phyloP scores from a whole-genome alignment of 2,329 filamentous ascomycete genomes.

The Epichloe sylvatica region DNA sequence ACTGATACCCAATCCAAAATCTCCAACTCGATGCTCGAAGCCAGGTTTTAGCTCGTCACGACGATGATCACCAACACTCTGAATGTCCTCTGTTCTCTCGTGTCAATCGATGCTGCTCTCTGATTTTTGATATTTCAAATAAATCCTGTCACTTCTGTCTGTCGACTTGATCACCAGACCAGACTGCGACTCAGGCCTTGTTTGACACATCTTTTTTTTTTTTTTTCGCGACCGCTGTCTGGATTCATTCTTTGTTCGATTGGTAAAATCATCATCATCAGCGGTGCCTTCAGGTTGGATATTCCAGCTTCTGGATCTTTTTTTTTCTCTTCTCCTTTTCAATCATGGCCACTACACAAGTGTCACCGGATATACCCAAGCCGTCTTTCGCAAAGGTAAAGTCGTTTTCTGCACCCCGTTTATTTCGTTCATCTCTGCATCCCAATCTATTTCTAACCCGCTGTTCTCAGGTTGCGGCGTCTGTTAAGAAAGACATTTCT shows the following conservation, averaged over 20 bases:
- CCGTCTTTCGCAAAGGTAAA: constrained; percentile 67
- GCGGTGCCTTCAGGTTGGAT: constrained; percentile 12
- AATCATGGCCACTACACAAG: constrained; percentile 34
- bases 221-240: constrained; percentile 2
- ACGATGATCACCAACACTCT: constrained; percentile 43
- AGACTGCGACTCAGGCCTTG: constrained; percentile 1
- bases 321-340: constrained; percentile 1
- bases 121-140: constrained; percentile 28
- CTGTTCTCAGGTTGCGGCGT: constrained; percentile 33
- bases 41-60: constrained; percentile 26
- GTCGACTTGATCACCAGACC: constrained; percentile 7
- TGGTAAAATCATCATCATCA: not conserved
- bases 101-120: constrained; percentile 40
- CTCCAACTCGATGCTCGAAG: constrained; percentile 1
- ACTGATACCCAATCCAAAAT: constrained; percentile 1
- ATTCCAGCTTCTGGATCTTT: constrained; percentile 8
- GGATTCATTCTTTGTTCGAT: constrained; percentile 5
- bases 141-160: constrained; percentile 18
- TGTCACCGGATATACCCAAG: constrained; percentile 36
- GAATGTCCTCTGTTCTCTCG: constrained; percentile 34
- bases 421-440: not conserved
- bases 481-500: constrained; percentile 18
- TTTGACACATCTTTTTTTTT: constrained; percentile 1
- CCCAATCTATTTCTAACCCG: not conserved
- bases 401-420: not conserved